These are phyloP conservation scores for Acorus gramineus DNA, from an alignment of 106 monocot genomes.

Conservation along the genomic window DNA sequence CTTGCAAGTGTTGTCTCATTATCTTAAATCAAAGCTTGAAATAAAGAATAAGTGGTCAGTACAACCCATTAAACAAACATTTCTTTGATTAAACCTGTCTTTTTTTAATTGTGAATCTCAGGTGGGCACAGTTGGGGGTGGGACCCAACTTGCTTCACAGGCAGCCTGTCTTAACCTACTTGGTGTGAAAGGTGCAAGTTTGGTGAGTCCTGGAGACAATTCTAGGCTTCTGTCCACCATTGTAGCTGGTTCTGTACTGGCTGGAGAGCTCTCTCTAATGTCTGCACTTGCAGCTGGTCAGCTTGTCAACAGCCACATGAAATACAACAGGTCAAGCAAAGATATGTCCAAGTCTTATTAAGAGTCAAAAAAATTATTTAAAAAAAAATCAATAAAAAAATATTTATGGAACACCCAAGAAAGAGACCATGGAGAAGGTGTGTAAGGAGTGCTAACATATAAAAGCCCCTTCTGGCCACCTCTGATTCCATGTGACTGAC, in stretches of 20 bases:
- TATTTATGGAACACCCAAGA: too few relatives aligned
- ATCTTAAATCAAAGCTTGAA: too few relatives aligned
- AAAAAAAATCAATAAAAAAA: too few relatives aligned
- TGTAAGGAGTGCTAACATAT: too few relatives aligned
- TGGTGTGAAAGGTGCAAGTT: slow-evolving; percentile 78
- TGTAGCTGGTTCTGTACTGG: slow-evolving; percentile 79
- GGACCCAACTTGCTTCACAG: slow-evolving; percentile 90
- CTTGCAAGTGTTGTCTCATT: too few relatives aligned
- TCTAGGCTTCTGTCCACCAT: slow-evolving; percentile 71
- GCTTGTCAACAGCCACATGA: slow-evolving; percentile 88
- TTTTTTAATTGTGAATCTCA: slow-evolving; percentile 4
- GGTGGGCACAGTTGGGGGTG: slow-evolving; percentile 92
- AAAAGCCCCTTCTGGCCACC: too few relatives aligned
- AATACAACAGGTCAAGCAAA: slow-evolving; percentile 70
- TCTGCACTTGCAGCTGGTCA: slow-evolving; percentile 82
- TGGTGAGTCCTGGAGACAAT: slow-evolving; percentile 66
- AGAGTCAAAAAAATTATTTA: not conserved
- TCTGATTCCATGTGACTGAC: too few relatives aligned
- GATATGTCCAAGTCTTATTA: slow-evolving; percentile 28
- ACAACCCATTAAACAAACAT: too few relatives aligned
- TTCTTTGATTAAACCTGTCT: too few relatives aligned
- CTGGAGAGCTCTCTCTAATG: slow-evolving; percentile 86
- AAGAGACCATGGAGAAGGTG: too few relatives aligned
- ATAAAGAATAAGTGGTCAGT: too few relatives aligned
- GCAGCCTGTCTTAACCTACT: slow-evolving; percentile 80